A percentile compares a stretch with the other conserved stretches of the same genome.
These are phyloP conservation scores for Helenozyma rhizophorensis DNA, from an alignment of 805 yeast genomes.

Conservation along the genomic window DNA sequence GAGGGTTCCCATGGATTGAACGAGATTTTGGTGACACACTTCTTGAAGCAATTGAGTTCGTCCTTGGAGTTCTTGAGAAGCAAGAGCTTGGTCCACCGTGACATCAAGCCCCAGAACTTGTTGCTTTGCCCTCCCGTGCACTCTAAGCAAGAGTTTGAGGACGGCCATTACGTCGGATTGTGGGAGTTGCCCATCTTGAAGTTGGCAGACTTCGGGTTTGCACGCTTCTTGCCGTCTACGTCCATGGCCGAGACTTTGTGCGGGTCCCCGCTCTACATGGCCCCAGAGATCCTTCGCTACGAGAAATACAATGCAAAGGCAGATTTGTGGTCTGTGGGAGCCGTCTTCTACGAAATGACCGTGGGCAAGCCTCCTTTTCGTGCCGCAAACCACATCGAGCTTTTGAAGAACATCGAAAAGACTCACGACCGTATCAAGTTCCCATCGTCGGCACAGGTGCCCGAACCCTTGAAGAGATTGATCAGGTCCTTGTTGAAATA, in stretches of 20 bases:
- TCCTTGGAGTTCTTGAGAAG: constrained; percentile 79
- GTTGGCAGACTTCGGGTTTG: constrained; percentile 97
- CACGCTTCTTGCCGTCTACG: constrained; percentile 87
- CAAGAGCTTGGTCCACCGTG: constrained; percentile 88
- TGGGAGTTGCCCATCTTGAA: constrained; percentile 89
- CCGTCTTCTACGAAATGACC: constrained; percentile 91
- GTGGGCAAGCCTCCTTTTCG: constrained; percentile 96
- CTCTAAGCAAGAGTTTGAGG: constrained; percentile 55
- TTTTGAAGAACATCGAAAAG: constrained; percentile 79
- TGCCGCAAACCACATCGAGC: constrained; percentile 89
- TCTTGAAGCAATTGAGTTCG: constrained; percentile 78
- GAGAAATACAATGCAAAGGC: constrained; percentile 97
- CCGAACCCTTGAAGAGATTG: constrained; percentile 61
- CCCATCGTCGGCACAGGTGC: constrained; percentile 63
- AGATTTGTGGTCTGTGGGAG: constrained; percentile 97
- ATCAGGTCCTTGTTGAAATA: constrained; percentile 75
- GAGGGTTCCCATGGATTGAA: constrained; percentile 74
- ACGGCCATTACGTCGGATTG: constrained; percentile 62
- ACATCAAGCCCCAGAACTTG: constrained; percentile 89
- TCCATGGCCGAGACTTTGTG: constrained; percentile 95
- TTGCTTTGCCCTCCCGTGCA: constrained; percentile 78
- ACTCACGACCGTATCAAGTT: constrained; percentile 74
- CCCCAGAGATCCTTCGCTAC: constrained; percentile 91
- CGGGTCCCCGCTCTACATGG: constrained; percentile 98
- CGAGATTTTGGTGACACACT: constrained; percentile 73